These are phyloP conservation scores for Candolleomyces efflorescens DNA, from an alignment of 768 basidiomycete species.

Conservation along the genomic window DNA sequence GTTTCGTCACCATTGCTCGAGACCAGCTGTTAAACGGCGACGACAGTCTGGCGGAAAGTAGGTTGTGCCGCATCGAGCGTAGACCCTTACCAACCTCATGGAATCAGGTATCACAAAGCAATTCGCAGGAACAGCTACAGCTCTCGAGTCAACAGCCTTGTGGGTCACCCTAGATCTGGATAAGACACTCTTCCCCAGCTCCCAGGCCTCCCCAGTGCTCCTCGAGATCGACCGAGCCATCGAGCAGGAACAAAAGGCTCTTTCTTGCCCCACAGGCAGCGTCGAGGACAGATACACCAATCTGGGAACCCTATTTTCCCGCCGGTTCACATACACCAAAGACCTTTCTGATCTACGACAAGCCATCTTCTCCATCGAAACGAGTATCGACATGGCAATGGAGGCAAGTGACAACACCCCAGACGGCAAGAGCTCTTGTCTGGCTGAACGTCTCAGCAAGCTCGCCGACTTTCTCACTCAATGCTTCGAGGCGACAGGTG, in stretches of 20 bases:
- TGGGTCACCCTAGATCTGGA: too few species aligned
- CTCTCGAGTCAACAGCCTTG: too few species aligned
- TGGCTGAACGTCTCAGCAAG: neutral
- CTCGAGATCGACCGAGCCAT: neutral
- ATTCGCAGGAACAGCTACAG: too few species aligned
- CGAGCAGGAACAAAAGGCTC: neutral
- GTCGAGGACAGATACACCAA: constrained; percentile 2
- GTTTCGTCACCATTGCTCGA: too few species aligned
- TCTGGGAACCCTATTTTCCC: neutral
- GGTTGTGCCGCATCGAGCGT: too few species aligned
- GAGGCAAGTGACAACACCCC: neutral
- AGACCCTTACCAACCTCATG: too few species aligned
- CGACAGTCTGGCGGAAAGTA: too few species aligned
- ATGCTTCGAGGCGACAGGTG: neutral
- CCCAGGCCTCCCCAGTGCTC: neutral
- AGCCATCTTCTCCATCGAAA: neutral
- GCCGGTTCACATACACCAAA: neutral
- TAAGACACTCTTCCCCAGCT: too few species aligned
- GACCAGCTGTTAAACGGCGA: too few species aligned
- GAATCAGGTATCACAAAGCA: too few species aligned
- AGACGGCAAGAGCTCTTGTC: neutral
- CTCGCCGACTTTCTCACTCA: neutral
- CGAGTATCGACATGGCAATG: neutral
- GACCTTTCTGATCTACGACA: neutral
- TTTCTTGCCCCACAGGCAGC: neutral